Base-by-base conservation (phyloP, 2,329 filamentous ascomycete species). In the Endoconidiophora polonica region DNA sequence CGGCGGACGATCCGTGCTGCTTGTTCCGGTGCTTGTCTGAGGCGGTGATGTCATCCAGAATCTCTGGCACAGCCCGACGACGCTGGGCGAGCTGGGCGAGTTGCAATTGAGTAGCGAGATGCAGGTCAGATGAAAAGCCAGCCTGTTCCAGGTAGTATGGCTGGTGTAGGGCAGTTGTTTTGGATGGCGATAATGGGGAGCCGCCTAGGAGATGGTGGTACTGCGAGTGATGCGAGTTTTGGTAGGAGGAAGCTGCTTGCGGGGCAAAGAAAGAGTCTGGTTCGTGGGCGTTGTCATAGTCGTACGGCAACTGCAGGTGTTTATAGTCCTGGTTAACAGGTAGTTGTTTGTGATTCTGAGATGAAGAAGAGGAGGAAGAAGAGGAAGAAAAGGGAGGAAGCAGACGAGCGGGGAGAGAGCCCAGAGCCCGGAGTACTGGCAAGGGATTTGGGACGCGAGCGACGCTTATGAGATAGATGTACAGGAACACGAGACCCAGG, bases 401-500 rank as follows among this genome's bases (percentile, higher is more conserved):
- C 29, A 33, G 12, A 9, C 39, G 24, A 18, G 48, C 44, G 4
- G 49, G 48, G 14, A 48, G 16, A 23, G 49, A 33, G 4, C 41
- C 44, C 10, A 54, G 50, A 45, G 54, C 47, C 47, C 43, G 50
- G 49, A 52, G 29, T 36, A 52, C 49, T 44, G 50, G 38, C 49
- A 52, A 33, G 40, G 46, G 48, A 46, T 47, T 45, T 43, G 49
- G 45, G 49, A 47, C 42, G 48, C 54, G 52, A 14, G 45, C 49
- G 24, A 33, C 24, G 14, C 43, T 48, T 24, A 50, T 46, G 14
- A 72, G 56, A 57, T 73, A 76, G 46, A 74, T 58, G 52, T 67
- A 68, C 54, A 73, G 55, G 57, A 77, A 74, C 59, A 70, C 64
- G 56, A 77, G 64, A 46, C 66, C 59, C 26, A 77, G 57, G 52